Evolutionary conservation across 805 yeast species (phyloP), one percentile per base, ranked within the genome.

Genomic region (Cephaloascus albidus): DNA sequence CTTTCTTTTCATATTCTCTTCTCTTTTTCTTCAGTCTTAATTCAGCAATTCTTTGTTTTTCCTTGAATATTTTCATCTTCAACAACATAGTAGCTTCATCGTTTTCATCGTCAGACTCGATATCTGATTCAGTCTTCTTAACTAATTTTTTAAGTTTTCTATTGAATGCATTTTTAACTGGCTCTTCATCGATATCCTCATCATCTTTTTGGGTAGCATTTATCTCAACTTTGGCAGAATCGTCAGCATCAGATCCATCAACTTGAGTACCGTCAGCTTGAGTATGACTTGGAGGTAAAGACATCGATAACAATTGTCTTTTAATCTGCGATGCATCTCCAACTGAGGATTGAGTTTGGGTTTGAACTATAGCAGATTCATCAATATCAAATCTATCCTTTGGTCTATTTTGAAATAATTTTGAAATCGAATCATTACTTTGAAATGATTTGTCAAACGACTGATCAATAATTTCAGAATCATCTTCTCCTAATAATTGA

Each of bases 1-100:
- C 89, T 41, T 61, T 68, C 20, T 71, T 61, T 44, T 73, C 82
- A 65, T 81, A 57, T 44, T 77, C 84, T 38, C 73, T 58, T 38
- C 55, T 49, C 30, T 41, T 48, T 53, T 36, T 53, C 17, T 65
- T 52, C 3, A 49, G 43, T 39, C 52, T 52, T 33, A 66, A 53
- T 42, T 67, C 72, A 40, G 55, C 49, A 15, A 54, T 49, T 37
- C 61, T 49, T 42, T 58, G 60, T 52, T 48, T 63, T 43, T 52
- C 68, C 57, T 58, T 76, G 56, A 50, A 64, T 26, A 45, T 48
- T 48, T 53, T 67, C 52, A 58, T 67, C 50, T 43, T 45, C 46
- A 46, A 51, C 47, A 50, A 51, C 47, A 46, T 34, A 10, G 26
- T 38, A 10, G 27, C 28, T 33, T 5, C 19, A 28, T 14, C 14